Base-by-base conservation (phyloP, 352 stramenopile genomes). In the Pythium phragmiticola region DNA sequence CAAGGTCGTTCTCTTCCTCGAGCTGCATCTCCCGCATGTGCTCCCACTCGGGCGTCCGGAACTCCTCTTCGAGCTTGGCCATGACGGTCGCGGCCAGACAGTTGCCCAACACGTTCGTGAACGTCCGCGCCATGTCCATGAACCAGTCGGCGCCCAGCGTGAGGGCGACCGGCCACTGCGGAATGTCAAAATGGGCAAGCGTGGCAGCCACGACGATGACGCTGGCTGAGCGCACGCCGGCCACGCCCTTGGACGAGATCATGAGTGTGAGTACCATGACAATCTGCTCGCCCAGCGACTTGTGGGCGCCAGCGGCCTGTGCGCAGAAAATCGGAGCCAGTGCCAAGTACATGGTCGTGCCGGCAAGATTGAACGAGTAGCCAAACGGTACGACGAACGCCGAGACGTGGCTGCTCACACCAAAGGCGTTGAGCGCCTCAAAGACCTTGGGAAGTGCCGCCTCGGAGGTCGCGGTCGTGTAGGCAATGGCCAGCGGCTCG, bases 341-440 rank as follows among this genome's bases (percentile, higher is more conserved):
- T 4, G 78, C 77, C 26, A 85, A 45, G 72, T 87, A 84, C 30
- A 87, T 55, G 0, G 78, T 82, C 19, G 72, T 78, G 4, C 72
- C 78, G 43, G 84, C 78, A 3, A 87, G 66, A 63, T 87, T 87
- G 75, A 87, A 87, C 63, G 78, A 87, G 65, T 85, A 87, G 30
- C 78, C 78, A 51, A 87, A 85, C 0, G 78, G 78, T 8, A 87
- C 76, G 9, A 87, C 78, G 33, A 87, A 87, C 6, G 74, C 66
- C 26, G 73, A 78, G 46, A 87, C 72, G 63, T 84, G 74, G 2
- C 64, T 57, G 1, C 76, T 73, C 16, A 87, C 78, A 34, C 78
- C 78, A 60, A 79, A 87, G 34, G 69, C 69, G 45, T 78, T 69
- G 14, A 87, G 72, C 0, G 66, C 52, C 8, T 87, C 78, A 41